Conservation (phyloP, 495 filamentous ascomycete species). For the Aspergillus funiculosus region DNA sequence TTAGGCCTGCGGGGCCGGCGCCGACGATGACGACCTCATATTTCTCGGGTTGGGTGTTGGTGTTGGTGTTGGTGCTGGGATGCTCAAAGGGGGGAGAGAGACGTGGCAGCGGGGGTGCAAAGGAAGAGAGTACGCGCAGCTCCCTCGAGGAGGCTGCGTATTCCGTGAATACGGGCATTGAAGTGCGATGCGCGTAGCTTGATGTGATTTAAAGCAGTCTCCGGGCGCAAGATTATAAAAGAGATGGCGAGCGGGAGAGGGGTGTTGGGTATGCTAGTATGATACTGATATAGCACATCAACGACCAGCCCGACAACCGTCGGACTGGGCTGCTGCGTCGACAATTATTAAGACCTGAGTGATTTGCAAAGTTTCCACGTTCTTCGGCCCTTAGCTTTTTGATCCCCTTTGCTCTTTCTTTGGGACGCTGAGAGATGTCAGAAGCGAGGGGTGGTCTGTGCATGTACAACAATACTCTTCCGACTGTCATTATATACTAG, state of each 20-base stretch:
- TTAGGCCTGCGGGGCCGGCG: conserved; percentile 46
- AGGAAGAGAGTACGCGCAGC: conserved; percentile 38
- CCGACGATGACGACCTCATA: conserved; percentile 44
- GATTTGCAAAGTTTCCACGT: background rate
- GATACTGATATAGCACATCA: too few species aligned
- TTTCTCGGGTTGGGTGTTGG: conserved; percentile 17
- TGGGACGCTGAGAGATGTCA: too few species aligned
- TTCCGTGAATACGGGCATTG: conserved; percentile 46
- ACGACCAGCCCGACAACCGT: too few species aligned
- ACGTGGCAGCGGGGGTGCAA: conserved; percentile 38
- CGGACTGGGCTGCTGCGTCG: too few species aligned
- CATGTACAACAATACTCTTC: too few species aligned
- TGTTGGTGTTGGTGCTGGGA: conserved; percentile 11
- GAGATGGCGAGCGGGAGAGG: too few species aligned
- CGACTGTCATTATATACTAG: too few species aligned
- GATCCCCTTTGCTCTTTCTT: too few species aligned
- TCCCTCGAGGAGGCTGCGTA: conserved; percentile 33
- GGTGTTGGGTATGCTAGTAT: too few species aligned
- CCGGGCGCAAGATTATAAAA: background rate
- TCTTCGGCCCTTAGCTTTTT: too few species aligned
- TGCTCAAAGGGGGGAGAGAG: conserved; percentile 17
- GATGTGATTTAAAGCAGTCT: background rate
- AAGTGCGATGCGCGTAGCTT: background rate
- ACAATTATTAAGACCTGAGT: conserved; percentile 1
- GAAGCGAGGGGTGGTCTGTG: too few species aligned